Evolutionary conservation across 2,329 filamentous ascomycete genomes (phyloP), one percentile per base, ranked within the genome.

Genomic region (Thermoascus crustaceus): DNA sequence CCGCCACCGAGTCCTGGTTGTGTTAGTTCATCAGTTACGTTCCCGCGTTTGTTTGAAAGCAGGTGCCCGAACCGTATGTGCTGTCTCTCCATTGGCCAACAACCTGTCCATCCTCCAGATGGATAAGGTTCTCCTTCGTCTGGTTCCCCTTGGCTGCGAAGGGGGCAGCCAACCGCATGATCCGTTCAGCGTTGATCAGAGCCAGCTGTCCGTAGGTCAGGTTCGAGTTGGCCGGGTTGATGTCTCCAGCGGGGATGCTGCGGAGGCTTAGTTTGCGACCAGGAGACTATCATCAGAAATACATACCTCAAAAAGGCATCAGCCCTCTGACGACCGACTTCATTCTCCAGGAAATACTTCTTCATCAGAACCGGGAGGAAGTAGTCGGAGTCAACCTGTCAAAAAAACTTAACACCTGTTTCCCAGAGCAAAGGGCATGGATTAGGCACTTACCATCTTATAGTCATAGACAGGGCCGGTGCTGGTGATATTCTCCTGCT

Each of bases 71-170:
- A 9, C 78, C 76, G 32, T 71, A 72, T 1, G 60, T 67, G 10
- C 71, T 76, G 42, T 82, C 78, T 31, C 78, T 66, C 78, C 77
- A 82, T 49, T 82, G 60, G 0, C 78, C 78, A 0, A 79, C 73
- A 1, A 66, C 43, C 40, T 78, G 55, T 5, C 60, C 67, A 0
- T 69, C 48, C 39, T 75, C 75, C 0, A 82, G 61, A 39, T 69
- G 72, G 9, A 81, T 70, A 2, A 82, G 58, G 20, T 80, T 80
- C 0, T 66, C 61, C 4, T 63, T 58, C 0, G 52, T 65, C 39
- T 75, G 75, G 2, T 68, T 66, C 1, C 55, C 23, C 5, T 32
- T 3, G 16, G 26, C 43, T 7, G 71, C 69, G 44, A 81, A 82
- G 0, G 72, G 60, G 1, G 65, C 64, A 0, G 76, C 69, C 1